These are phyloP conservation scores for Thielaviopsis ethacetica DNA, from an alignment of 2,329 filamentous ascomycete genomes.

Conservation along the genomic window DNA sequence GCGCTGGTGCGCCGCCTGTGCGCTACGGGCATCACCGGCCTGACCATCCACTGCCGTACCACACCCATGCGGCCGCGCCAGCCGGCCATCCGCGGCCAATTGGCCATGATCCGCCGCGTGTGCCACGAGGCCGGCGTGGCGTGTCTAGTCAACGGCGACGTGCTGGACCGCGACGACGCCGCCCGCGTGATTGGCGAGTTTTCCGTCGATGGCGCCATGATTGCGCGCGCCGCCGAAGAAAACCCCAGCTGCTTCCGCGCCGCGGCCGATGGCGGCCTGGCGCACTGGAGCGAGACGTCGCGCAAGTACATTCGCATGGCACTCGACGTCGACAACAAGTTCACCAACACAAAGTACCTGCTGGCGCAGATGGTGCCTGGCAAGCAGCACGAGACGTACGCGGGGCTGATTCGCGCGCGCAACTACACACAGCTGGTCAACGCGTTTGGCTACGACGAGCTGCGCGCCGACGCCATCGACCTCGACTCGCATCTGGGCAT, in stretches of 20 bases:
- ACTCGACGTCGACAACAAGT: slow-evolving; percentile 69
- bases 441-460: slow-evolving; percentile 44
- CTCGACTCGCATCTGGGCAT: slow-evolving; percentile 45
- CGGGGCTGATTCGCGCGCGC: slow-evolving; percentile 45
- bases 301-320: slow-evolving; percentile 56
- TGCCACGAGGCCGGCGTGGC: slow-evolving; percentile 78
- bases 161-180: slow-evolving; percentile 58
- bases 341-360: slow-evolving; percentile 85
- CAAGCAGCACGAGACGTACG: slow-evolving; percentile 44
- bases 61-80: slow-evolving; percentile 90
- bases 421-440: slow-evolving; percentile 56
- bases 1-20: slow-evolving; percentile 62
- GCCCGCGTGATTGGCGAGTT: slow-evolving; percentile 57
- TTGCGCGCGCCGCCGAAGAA: slow-evolving; percentile 78
- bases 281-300: slow-evolving; percentile 62
- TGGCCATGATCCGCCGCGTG: slow-evolving; percentile 66
- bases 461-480: slow-evolving; percentile 46
- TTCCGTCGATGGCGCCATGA: slow-evolving; percentile 91
- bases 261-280: slow-evolving; percentile 49
- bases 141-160: slow-evolving; percentile 91
- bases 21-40: slow-evolving; percentile 73
- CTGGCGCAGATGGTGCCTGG: slow-evolving; percentile 75
- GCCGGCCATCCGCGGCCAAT: slow-evolving; percentile 67
- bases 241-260: slow-evolving; percentile 78
- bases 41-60: slow-evolving; percentile 92